Evolutionary conservation across 129 eudicot species (phyloP).

Genomic region (Flaveria bidentis): DNA sequence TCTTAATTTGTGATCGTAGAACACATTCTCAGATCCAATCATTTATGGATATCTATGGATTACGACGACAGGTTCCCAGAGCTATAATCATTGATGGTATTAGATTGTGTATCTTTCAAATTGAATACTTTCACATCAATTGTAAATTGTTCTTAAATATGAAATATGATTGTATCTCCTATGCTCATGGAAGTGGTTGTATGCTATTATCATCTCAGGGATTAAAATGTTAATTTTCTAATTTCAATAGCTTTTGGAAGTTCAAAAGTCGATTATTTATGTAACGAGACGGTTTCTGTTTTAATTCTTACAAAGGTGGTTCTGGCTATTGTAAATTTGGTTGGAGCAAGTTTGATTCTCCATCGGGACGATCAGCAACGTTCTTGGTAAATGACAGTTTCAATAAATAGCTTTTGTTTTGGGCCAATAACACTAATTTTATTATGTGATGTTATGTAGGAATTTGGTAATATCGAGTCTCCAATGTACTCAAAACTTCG

Average conservation of each 20-base stretch:
- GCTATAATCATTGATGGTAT: slow-evolving; percentile 83
- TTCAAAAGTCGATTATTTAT: neutral
- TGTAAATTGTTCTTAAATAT: slow-evolving; percentile 1
- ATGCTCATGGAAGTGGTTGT: neutral
- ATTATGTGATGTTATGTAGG: slow-evolving; percentile 51
- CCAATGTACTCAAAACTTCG: slow-evolving; percentile 90
- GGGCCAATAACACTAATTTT: neutral
- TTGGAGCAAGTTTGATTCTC: slow-evolving; percentile 87
- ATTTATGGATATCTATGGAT: slow-evolving; percentile 68
- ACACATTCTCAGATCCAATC: slow-evolving; percentile 52
- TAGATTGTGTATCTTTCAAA: slow-evolving; percentile 7
- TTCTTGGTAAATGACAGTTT: slow-evolving; percentile 61
- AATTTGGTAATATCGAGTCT: slow-evolving; percentile 92
- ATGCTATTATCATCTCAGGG: neutral
- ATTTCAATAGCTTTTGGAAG: slow-evolving; percentile 1
- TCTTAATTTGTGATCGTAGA: slow-evolving; percentile 48
- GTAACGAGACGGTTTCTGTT: neutral
- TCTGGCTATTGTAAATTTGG: slow-evolving; percentile 98
- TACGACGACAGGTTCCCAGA: slow-evolving; percentile 66
- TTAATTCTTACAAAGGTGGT: slow-evolving; percentile 61
- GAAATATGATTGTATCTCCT: slow-evolving; percentile 1
- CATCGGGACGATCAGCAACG: slow-evolving; percentile 90
- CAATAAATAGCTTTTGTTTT: neutral
- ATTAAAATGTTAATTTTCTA: neutral
- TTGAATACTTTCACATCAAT: neutral